A percentile compares a stretch with the other conserved stretches of the same genome.
phyloP scores from a whole-genome alignment of 805 yeast genomes.

The Ogataea glucozyma region DNA sequence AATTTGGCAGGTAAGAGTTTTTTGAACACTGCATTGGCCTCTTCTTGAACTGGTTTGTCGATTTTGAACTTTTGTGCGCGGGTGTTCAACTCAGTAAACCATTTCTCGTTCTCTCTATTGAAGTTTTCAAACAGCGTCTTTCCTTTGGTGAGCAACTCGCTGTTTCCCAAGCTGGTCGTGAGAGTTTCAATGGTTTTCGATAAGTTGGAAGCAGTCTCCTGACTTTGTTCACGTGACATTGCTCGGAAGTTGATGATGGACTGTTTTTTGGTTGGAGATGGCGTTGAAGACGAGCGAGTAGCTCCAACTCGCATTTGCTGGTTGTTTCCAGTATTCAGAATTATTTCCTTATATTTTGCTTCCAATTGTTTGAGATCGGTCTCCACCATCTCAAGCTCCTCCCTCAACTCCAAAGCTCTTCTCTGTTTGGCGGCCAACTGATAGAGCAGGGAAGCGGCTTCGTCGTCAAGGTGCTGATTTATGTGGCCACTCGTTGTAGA shows the following conservation, averaged over 20 bases:
- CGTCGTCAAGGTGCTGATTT: slow-evolving; percentile 6
- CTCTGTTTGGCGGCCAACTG: slow-evolving; percentile 54
- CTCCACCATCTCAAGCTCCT: slow-evolving; percentile 43
- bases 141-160: slow-evolving; percentile 29
- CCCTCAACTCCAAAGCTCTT: slow-evolving; percentile 49
- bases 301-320: no score
- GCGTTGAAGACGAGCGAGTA: slow-evolving; percentile 1
- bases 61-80: slow-evolving; percentile 17
- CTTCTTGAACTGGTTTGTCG: slow-evolving; percentile 15
- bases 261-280: slow-evolving; percentile 9
- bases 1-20: slow-evolving; percentile 3
- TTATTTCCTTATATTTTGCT: slow-evolving; percentile 26
- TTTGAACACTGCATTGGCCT: slow-evolving; percentile 10
- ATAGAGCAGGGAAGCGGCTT: slow-evolving; percentile 32
- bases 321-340: slow-evolving; percentile 4
- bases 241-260: slow-evolving; percentile 11
- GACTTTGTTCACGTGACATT: slow-evolving; percentile 1
- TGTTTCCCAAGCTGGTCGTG: slow-evolving; percentile 28
- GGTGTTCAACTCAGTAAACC: slow-evolving; percentile 21
- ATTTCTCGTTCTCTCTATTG: slow-evolving; percentile 28
- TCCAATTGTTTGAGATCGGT: slow-evolving; percentile 41
- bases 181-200: slow-evolving; percentile 25
- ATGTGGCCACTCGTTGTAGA: no score
- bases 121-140: slow-evolving; percentile 29
- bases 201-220: neutral